phyloP scores from a whole-genome alignment of 192 early-diverging fungal genomes.

The Entomortierella parvispora region DNA sequence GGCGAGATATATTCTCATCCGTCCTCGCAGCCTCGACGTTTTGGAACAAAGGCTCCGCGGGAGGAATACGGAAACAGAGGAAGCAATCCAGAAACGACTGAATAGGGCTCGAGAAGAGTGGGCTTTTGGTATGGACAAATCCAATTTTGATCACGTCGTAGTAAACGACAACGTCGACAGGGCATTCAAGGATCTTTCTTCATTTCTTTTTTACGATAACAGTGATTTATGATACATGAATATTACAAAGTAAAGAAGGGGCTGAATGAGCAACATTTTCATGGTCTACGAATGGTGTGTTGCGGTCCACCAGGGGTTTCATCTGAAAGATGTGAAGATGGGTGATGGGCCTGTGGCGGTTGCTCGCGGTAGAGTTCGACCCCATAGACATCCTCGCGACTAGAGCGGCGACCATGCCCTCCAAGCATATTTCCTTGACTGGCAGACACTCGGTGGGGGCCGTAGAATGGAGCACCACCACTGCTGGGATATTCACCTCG shows the following conservation, averaged over 20 bases:
- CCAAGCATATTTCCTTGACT: background rate
- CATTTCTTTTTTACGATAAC: slow-evolving; percentile 61
- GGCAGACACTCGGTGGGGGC: slow-evolving; percentile 20
- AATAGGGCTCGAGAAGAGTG: slow-evolving; percentile 79
- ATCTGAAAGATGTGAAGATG: too few relatives aligned
- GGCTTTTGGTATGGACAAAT: slow-evolving; percentile 66
- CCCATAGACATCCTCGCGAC: slow-evolving; percentile 7
- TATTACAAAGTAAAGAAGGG: too few relatives aligned
- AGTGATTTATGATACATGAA: too few relatives aligned
- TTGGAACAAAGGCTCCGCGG: slow-evolving; percentile 83
- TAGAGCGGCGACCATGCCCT: slow-evolving; percentile 19
- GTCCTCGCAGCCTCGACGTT: slow-evolving; percentile 77
- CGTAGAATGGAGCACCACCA: slow-evolving; percentile 24
- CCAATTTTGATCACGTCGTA: slow-evolving; percentile 76
- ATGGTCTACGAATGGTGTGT: too few relatives aligned
- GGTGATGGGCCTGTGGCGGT: too few relatives aligned
- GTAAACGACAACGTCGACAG: slow-evolving; percentile 79
- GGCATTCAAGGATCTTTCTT: slow-evolving; percentile 72
- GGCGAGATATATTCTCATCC: slow-evolving; percentile 84
- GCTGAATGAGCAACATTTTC: too few relatives aligned
- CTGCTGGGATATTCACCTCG: slow-evolving; percentile 28
- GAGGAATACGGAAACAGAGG: slow-evolving; percentile 86
- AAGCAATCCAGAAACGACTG: slow-evolving; percentile 77
- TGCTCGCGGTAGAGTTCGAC: too few relatives aligned
- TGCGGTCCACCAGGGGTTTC: too few relatives aligned